Conservation (phyloP, 1,139 yeast species). For the Sugiyamaella castrensis region DNA sequence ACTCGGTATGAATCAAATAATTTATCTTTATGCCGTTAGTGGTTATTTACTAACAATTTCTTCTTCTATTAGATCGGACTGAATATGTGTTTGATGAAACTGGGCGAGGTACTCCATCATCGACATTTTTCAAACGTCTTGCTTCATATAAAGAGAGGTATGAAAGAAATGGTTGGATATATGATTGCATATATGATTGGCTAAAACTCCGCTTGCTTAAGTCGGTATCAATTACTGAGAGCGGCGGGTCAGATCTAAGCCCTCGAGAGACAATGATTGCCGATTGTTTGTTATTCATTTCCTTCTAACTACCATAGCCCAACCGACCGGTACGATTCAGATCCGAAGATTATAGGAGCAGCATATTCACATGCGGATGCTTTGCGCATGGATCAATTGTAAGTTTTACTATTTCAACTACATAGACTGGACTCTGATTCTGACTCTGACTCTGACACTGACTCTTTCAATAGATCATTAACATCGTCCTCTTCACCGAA, state of each 20-base stretch:
- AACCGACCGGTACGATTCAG: slow-evolving; percentile 4
- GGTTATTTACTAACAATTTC: too few species aligned
- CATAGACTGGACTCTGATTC: too few species aligned
- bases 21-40: too few species aligned
- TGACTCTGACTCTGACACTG: not conserved
- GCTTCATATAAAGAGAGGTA: slow-evolving; percentile 33
- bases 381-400: slow-evolving; percentile 25
- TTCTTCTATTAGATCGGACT: slow-evolving; percentile 48
- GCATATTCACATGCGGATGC: slow-evolving; percentile 43
- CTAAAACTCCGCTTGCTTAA: too few species aligned
- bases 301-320: slow-evolving; percentile 5
- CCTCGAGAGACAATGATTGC: too few species aligned
- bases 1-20: too few species aligned
- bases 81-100: slow-evolving; percentile 67
- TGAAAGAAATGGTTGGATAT: not conserved
- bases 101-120: slow-evolving; percentile 61
- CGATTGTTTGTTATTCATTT: too few species aligned
- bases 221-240: too few species aligned
- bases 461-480: not conserved
- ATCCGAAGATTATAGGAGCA: slow-evolving; percentile 41
- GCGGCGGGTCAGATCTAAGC: too few species aligned
- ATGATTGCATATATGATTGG: too few species aligned
- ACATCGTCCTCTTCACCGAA: not conserved
- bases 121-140: slow-evolving; percentile 55
- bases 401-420: too few species aligned